Conservation (phyloP, 2,329 filamentous ascomycete species). For the Ophiostoma angusticollis region DNA sequence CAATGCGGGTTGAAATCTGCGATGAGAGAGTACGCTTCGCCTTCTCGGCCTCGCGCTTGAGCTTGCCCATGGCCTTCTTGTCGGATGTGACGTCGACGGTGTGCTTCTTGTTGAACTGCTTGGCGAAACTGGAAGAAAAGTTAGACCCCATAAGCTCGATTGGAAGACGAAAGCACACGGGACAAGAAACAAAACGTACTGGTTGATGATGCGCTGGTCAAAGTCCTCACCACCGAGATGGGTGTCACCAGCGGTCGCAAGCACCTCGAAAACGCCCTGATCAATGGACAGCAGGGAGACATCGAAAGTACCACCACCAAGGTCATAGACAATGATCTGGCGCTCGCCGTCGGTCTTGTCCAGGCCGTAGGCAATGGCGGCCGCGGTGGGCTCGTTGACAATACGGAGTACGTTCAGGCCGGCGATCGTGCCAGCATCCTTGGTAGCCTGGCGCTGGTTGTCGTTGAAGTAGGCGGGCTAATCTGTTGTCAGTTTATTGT, state of each 20-base stretch:
- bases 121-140: constrained; percentile 52
- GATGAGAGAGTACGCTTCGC: constrained; percentile 96
- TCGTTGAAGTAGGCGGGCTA: constrained; percentile 95
- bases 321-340: constrained; percentile 87
- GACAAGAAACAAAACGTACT: constrained; percentile 22
- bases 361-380: constrained; percentile 87
- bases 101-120: constrained; percentile 99
- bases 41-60: constrained; percentile 99
- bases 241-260: constrained; percentile 91
- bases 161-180: too few species aligned
- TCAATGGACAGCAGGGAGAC: constrained; percentile 86
- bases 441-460: constrained; percentile 92
- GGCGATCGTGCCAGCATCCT: constrained; percentile 85
- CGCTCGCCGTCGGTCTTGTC: constrained; percentile 75
- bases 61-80: constrained; percentile 95
- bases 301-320: constrained; percentile 91
- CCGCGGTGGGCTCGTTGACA: constrained; percentile 92
- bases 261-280: constrained; percentile 84
- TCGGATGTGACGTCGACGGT: constrained; percentile 85
- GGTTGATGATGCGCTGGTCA: constrained; percentile 91
- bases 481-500: not conserved
- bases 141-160: too few species aligned
- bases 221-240: constrained; percentile 98
- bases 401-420: constrained; percentile 92
- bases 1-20: constrained; percentile 84